These are phyloP conservation scores for Malassezia obtusa DNA, from an alignment of 1,284 basidiomycete species.

Conservation along the genomic window DNA sequence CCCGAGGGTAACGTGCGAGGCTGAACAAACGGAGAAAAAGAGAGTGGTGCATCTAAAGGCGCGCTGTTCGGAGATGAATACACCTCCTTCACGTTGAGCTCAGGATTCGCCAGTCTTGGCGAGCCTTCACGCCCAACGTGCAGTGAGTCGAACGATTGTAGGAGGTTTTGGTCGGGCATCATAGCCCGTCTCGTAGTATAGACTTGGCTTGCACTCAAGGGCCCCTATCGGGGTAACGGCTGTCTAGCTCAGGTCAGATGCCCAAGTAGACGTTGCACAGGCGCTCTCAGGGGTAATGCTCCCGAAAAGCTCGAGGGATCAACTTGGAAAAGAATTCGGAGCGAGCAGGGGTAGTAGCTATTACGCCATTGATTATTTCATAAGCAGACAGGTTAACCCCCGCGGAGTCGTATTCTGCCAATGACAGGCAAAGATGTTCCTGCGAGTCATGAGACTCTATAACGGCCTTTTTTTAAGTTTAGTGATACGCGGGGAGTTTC, in stretches of 20 bases:
- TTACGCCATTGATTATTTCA: too few species aligned
- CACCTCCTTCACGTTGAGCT: background rate
- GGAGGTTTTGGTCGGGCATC: constrained; percentile 13
- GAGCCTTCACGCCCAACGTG: background rate
- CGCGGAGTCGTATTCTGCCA: too few species aligned
- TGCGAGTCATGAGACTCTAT: too few species aligned
- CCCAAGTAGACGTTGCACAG: too few species aligned
- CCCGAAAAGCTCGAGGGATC: too few species aligned
- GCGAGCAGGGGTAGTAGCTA: too few species aligned
- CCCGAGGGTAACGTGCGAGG: background rate
- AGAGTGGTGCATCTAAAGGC: background rate
- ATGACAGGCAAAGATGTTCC: too few species aligned
- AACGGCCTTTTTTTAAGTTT: too few species aligned
- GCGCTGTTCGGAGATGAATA: background rate
- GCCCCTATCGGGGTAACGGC: too few species aligned
- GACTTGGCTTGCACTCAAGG: background rate
- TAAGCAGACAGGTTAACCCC: background rate
- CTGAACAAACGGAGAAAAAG: background rate
- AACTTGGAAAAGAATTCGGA: too few species aligned
- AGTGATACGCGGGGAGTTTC: background rate
- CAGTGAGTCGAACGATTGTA: constrained; percentile 10
- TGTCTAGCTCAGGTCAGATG: too few species aligned
- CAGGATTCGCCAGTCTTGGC: background rate
- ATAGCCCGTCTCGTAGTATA: background rate
- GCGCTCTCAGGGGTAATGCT: too few species aligned